These are phyloP conservation scores for Cyclospora cayetanensis DNA, from an alignment of 169 alveolate species.

Conservation along the genomic window DNA sequence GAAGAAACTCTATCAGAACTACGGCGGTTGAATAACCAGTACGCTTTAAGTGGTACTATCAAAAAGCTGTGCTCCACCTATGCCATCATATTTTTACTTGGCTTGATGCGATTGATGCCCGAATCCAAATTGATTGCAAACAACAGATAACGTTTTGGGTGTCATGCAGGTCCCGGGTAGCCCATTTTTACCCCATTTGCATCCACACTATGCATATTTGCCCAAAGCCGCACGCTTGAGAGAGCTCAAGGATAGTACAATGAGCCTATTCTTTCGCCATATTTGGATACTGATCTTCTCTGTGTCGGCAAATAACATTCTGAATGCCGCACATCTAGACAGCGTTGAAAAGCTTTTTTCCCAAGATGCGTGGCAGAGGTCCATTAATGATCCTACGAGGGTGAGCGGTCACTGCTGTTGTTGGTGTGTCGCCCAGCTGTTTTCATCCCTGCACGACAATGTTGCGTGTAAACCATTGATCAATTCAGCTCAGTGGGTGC, in stretches of 20 bases:
- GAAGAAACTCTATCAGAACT: no score
- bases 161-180: constrained; percentile 38
- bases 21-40: no score
- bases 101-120: no score
- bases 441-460: no score
- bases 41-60: no score
- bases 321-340: constrained; percentile 48
- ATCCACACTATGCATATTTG: constrained; percentile 22
- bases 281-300: constrained; percentile 51
- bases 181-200: constrained; percentile 33
- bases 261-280: constrained; percentile 25
- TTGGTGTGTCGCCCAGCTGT: constrained; percentile 17
- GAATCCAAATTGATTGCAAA: no score
- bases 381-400: constrained; percentile 48
- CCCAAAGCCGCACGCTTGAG: not conserved
- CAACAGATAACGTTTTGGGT: no score
- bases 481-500: not conserved
- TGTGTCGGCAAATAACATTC: constrained; percentile 48
- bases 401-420: no score
- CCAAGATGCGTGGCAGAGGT: constrained; percentile 9
- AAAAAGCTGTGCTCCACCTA: no score
- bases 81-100: no score
- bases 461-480: no score
- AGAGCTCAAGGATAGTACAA: constrained; percentile 39
- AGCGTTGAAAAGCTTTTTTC: constrained; percentile 51